A percentile compares a stretch with the other conserved stretches of the same genome.
Conservation (phyloP, 306 rosid species). For the Lathyrus oleraceus region DNA sequence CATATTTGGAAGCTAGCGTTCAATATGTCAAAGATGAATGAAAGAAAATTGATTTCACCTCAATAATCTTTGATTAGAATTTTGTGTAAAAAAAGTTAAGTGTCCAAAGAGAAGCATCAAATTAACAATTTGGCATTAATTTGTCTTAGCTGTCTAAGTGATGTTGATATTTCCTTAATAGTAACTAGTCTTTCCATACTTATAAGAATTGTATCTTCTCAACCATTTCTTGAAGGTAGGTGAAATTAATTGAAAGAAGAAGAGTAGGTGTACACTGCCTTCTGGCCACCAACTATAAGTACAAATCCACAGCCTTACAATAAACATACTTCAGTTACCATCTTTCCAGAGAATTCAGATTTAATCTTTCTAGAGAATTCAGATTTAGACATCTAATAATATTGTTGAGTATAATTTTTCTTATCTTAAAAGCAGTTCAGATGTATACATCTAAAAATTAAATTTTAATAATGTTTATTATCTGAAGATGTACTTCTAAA, state of each 20-base stretch:
- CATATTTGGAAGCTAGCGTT: not conserved
- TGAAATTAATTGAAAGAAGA: slow-evolving; percentile 31
- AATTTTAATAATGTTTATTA: too few species aligned
- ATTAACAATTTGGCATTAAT: slow-evolving; percentile 1
- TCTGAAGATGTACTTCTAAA: too few species aligned
- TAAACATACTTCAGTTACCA: not conserved
- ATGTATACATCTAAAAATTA: not conserved
- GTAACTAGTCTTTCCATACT: slow-evolving; percentile 29
- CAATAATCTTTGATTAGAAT: not conserved
- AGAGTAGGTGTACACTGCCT: slow-evolving; percentile 30
- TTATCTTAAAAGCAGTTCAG: not conserved
- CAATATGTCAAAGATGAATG: not conserved
- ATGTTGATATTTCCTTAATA: slow-evolving; percentile 24
- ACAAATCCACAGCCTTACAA: slow-evolving; percentile 2
- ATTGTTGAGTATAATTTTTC: not conserved
- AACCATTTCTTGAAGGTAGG: slow-evolving; percentile 18
- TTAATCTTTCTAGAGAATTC: not conserved
- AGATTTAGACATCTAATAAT: not conserved
- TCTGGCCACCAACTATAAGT: slow-evolving; percentile 38
- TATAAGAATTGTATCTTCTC: slow-evolving; percentile 8
- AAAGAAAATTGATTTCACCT: not conserved
- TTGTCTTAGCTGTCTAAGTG: not conserved
- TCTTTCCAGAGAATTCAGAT: not conserved
- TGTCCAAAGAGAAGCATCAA: not conserved
- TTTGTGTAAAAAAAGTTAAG: not conserved